Conservation (phyloP, 768 basidiomycete genomes). For the Lepiota brunneoincarnata region DNA sequence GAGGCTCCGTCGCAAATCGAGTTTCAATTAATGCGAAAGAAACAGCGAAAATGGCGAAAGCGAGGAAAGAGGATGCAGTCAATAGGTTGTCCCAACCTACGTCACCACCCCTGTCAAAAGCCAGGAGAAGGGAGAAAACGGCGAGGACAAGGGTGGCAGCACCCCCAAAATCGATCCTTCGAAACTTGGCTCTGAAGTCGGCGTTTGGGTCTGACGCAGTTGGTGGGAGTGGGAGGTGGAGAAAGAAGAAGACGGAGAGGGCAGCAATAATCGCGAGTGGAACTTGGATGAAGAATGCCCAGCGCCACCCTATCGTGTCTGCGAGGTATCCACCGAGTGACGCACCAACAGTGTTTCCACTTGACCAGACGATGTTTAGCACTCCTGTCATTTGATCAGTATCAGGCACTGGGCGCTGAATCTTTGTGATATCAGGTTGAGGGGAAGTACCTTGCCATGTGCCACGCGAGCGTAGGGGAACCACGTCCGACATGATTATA, state of each 20-base stretch:
- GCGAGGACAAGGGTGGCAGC: conserved; percentile 53
- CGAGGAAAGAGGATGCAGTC: conserved; percentile 34
- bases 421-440: neutral
- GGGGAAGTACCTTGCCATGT: conserved; percentile 59
- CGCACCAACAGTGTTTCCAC: conserved; percentile 57
- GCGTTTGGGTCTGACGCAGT: conserved; percentile 16
- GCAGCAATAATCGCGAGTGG: conserved; percentile 56
- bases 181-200: conserved; percentile 48
- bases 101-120: conserved; percentile 53
- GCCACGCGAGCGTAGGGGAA: conserved; percentile 59
- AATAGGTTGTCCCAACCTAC: conserved; percentile 41
- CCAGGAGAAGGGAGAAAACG: conserved; percentile 55
- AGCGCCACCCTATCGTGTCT: conserved; percentile 68
- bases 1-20: conserved; percentile 52
- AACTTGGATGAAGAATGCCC: conserved; percentile 63
- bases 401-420: neutral
- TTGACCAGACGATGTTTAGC: conserved; percentile 57
- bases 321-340: conserved; percentile 62
- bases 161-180: conserved; percentile 62
- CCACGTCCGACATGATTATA: conserved; percentile 66
- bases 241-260: conserved; percentile 46
- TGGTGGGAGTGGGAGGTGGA: conserved; percentile 48
- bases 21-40: conserved; percentile 47
- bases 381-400: conserved; percentile 33
- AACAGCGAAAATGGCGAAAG: conserved; percentile 29